A percentile compares a stretch with the other conserved stretches of the same genome.
phyloP scores from a whole-genome alignment of 106 monocot species.

The Dactylorhiza incarnata region DNA sequence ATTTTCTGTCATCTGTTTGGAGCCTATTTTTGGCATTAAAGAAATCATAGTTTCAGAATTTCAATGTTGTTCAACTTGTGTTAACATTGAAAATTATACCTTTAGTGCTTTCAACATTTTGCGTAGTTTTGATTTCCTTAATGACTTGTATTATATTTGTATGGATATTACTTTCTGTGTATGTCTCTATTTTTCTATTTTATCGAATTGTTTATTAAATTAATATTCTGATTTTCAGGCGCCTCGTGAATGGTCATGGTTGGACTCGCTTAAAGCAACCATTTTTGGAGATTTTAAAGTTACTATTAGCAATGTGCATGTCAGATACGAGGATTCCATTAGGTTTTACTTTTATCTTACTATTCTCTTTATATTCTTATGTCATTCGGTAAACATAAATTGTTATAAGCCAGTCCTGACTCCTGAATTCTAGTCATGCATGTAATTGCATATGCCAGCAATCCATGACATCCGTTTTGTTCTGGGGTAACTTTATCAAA shows the following conservation, averaged over 20 bases:
- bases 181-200: too few relatives aligned
- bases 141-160: neutral
- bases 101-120: neutral
- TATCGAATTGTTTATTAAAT: neutral
- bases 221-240: conserved; percentile 27
- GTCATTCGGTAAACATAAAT: neutral
- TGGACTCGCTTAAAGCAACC: conserved; percentile 67
- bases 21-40: too few relatives aligned
- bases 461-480: conserved; percentile 46
- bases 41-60: neutral
- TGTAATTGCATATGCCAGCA: conserved; percentile 28
- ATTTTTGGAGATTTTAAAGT: conserved; percentile 82
- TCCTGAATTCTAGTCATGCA: neutral
- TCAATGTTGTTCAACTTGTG: neutral
- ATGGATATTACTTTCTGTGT: neutral
- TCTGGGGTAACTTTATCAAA: conserved; percentile 59
- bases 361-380: neutral
- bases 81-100: neutral
- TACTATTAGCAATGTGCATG: too few relatives aligned
- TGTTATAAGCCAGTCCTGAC: neutral
- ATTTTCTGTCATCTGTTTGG: too few relatives aligned
- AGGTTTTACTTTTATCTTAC: conserved; percentile 49
- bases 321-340: conserved; percentile 43
- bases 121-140: neutral
- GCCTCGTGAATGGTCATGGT: conserved; percentile 72